These are phyloP conservation scores for Paraphaeosphaeria sporulosa DNA, from an alignment of 2,329 filamentous ascomycete genomes.

Conservation along the genomic window DNA sequence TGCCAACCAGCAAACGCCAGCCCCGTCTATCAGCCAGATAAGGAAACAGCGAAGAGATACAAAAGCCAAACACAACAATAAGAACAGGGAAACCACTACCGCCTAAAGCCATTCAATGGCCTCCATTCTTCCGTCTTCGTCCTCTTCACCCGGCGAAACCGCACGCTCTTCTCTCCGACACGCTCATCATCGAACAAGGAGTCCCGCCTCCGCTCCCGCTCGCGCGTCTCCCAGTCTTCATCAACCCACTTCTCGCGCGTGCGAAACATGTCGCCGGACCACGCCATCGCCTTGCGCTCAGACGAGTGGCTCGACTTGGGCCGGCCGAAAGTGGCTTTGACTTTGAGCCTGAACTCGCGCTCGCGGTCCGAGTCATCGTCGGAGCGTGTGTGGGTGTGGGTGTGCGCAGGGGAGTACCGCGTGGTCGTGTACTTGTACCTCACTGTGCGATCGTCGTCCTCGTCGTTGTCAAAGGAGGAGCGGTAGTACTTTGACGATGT, in stretches of 20 bases:
- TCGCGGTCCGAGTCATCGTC: slow-evolving; percentile 20
- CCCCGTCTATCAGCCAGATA: too few relatives aligned
- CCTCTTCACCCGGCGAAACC: slow-evolving; percentile 36
- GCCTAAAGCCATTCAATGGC: slow-evolving; percentile 33
- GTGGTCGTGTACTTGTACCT: slow-evolving; percentile 24
- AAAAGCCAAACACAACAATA: too few relatives aligned
- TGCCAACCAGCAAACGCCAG: too few relatives aligned
- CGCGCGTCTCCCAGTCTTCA: slow-evolving; percentile 36
- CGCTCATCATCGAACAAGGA: slow-evolving; percentile 24
- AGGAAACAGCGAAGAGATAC: too few relatives aligned
- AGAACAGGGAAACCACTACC: not conserved
- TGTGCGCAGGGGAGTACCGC: slow-evolving; percentile 11
- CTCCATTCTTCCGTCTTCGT: slow-evolving; percentile 41
- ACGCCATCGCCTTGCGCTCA: slow-evolving; percentile 21
- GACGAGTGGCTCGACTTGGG: slow-evolving; percentile 25
- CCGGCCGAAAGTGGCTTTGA: slow-evolving; percentile 31
- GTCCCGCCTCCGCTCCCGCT: slow-evolving; percentile 20
- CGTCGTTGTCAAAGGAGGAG: slow-evolving; percentile 14
- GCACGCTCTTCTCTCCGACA: slow-evolving; percentile 28
- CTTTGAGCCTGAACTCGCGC: slow-evolving; percentile 31
- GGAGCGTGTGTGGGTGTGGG: slow-evolving; percentile 1
- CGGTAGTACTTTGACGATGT: slow-evolving; percentile 10
- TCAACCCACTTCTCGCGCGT: slow-evolving; percentile 36
- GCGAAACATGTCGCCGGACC: slow-evolving; percentile 32
- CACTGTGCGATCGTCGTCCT: slow-evolving; percentile 15